Evolutionary conservation across 1,139 yeast genomes (phyloP), one percentile per base, ranked within the genome.

Genomic region (Groenewaldozyma auringiensis): DNA sequence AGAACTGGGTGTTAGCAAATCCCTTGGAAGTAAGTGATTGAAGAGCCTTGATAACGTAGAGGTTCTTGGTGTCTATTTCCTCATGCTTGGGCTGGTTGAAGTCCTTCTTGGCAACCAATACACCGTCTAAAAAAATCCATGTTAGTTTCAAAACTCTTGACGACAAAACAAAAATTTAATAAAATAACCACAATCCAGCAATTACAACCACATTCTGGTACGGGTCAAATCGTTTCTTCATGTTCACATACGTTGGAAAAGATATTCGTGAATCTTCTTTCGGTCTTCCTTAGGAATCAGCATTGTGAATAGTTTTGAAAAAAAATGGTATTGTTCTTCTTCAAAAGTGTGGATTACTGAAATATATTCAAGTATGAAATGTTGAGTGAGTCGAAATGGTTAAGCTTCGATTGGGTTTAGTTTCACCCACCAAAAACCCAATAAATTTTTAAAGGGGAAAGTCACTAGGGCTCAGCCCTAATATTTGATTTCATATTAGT

Each of bases 281-380:
- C 98, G 89, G 76, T 92, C 97, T 78, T 86, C 95, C 80, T 86
- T 89, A 78, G 98, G 97, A 82, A 92, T 92, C 80, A 92, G 84
- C 98, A 92, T 92, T 71, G 69, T 85, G 76, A 57, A 22, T 21
- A 17, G 32, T 44, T 38, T 33, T 33, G 36, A 11, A 11, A 14
- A 33, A 33, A 33, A 33, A 33, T 33, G 6, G 36, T 4, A 17
- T n/a, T 14, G 20, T 33, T 4, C 6, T 4, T 6, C 18, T 33
- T 33, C 36, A 33, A 33, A 17, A 17, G 20, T 14, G 11, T 33
- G 18, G 36, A 8, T 4, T 33, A 14, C 13, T 17, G 36, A 33
- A 33, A 33, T 25, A 25, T 25, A 25, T 25, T 25, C 29, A 25
- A 33, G 36, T 4, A 4, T 20, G 25, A 35, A 35, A 35, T 35